Percentiles rank a stretch among this genome's conserved stretches.
These are phyloP conservation scores for Stachybotrys echinatus DNA, from an alignment of 2,329 filamentous ascomycete genomes.

Conservation along the genomic window DNA sequence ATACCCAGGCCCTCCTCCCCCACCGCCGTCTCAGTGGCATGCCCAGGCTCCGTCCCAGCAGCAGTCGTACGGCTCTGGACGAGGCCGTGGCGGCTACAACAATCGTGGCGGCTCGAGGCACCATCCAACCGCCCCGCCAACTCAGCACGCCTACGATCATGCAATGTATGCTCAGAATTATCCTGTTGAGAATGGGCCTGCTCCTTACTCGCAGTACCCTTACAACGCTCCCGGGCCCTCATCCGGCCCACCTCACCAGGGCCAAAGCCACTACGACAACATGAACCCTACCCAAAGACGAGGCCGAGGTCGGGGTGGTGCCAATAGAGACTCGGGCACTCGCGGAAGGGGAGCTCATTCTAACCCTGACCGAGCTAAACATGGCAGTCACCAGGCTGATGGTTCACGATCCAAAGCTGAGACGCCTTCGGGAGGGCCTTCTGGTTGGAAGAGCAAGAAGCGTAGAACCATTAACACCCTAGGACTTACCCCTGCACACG, in stretches of 20 bases:
- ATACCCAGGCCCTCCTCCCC: conserved; percentile 29
- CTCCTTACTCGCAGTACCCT: conserved; percentile 28
- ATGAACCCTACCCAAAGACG: too few species aligned
- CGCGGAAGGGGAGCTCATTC: conserved; percentile 36
- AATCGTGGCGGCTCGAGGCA: conserved; percentile 35
- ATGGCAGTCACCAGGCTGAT: conserved; percentile 16
- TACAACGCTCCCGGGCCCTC: conserved; percentile 36
- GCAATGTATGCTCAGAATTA: conserved; percentile 36
- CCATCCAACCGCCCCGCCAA: conserved; percentile 20
- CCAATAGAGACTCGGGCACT: conserved; percentile 26
- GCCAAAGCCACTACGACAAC: conserved; percentile 28
- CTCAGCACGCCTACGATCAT: conserved; percentile 29
- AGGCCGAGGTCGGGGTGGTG: conserved; percentile 29
- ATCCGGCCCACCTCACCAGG: conserved; percentile 25
- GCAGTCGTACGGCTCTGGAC: conserved; percentile 29
- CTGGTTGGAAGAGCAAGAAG: conserved; percentile 55
- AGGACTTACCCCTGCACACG: conserved; percentile 58
- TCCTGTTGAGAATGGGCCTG: conserved; percentile 29
- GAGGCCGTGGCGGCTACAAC: conserved; percentile 38
- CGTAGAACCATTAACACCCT: conserved; percentile 68
- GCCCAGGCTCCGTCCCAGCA: conserved; percentile 26
- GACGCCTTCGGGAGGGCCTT: conserved; percentile 18
- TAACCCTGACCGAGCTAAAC: conserved; percentile 8
- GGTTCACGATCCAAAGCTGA: conserved; percentile 11
- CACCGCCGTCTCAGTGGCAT: conserved; percentile 27